phyloP scores from a whole-genome alignment of 2,329 filamentous ascomycete species.

The Cytospora schulzeri region DNA sequence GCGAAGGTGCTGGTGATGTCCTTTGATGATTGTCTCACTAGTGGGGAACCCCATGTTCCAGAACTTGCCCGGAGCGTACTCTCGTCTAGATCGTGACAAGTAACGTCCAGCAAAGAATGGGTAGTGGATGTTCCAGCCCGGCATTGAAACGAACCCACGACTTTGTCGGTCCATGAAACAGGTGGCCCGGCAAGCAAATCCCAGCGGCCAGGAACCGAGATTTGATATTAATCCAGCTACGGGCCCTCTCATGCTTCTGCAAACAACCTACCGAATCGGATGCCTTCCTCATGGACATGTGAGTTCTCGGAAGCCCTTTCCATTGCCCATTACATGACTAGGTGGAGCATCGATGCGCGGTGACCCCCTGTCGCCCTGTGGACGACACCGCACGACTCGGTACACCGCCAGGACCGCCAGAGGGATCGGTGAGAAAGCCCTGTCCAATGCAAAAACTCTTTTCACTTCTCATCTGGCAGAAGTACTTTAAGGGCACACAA shows the following conservation, averaged over 20 bases:
- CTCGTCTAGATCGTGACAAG: neutral
- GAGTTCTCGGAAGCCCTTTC: slow-evolving; percentile 16
- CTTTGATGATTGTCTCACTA: slow-evolving; percentile 8
- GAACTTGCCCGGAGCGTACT: neutral
- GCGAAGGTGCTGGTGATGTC: slow-evolving; percentile 16
- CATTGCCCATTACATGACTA: slow-evolving; percentile 17
- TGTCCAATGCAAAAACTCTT: slow-evolving; percentile 19
- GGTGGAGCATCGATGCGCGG: slow-evolving; percentile 8
- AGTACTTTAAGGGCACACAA: slow-evolving; percentile 20
- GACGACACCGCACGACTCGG: slow-evolving; percentile 22
- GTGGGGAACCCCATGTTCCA: slow-evolving; percentile 14
- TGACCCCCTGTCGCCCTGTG: slow-evolving; percentile 16
- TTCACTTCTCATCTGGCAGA: slow-evolving; percentile 1
- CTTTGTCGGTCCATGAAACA: slow-evolving; percentile 20
- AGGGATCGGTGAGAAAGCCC: slow-evolving; percentile 22
- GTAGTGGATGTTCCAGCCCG: neutral
- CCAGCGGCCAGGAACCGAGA: slow-evolving; percentile 3
- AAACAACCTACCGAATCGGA: slow-evolving; percentile 23
- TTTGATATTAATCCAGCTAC: neutral
- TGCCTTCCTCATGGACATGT: slow-evolving; percentile 12
- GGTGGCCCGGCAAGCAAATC: neutral
- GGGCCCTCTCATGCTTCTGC: slow-evolving; percentile 5
- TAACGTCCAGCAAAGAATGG: slow-evolving; percentile 4
- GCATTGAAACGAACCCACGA: slow-evolving; percentile 10
- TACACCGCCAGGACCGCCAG: slow-evolving; percentile 18